Evolutionary conservation across 495 filamentous ascomycete genomes (phyloP), one percentile per base, ranked within the genome.

Genomic region (Talaromyces stipitatus): DNA sequence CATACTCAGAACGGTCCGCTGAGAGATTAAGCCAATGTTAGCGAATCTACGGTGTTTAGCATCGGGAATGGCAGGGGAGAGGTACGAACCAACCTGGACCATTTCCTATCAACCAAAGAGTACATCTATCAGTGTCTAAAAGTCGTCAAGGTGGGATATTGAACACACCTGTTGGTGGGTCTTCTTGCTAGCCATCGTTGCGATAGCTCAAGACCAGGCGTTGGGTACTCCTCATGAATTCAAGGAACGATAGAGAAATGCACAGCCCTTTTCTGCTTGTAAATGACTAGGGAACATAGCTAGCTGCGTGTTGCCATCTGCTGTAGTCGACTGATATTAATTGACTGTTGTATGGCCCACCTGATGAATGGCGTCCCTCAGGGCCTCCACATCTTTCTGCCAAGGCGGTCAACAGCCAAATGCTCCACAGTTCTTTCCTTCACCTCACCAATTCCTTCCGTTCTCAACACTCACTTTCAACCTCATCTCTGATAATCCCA

Each of bases 71-170:
- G 68, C 59, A 69, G 64, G 63, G 47, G 54, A 63, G 63, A 66
- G 64, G 67, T 74, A 86, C 85, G 80, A 83, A 97, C 94, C 94
- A 80, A 98, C 91, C 86, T 98, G 92, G 61, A 96, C 89, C 94
- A 98, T 98, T 83, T 98, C 92, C 92, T 97, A 67, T 27, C 23
- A 48, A 4, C 29, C 32, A 18, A 36, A 53, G 45, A 27, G 1
- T 22, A 27, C 10, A 18, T 36, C 18, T 22, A 8, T 61, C 48
- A 47, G 28, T 26, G 14, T 18, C 26, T 27, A 23, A 55, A 26
- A 47, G 43, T 60, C 64, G 27, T 14, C n/a, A 66, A 45, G 55
- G 55, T 57, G 50, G 55, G 30, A 16, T 24, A 11, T 28, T 54
- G 56, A 41, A 70, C 82, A 69, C 70, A 91, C 89, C 85, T 91